Conservation (phyloP, 768 basidiomycete genomes). For the Tylopilus subfusipes region DNA sequence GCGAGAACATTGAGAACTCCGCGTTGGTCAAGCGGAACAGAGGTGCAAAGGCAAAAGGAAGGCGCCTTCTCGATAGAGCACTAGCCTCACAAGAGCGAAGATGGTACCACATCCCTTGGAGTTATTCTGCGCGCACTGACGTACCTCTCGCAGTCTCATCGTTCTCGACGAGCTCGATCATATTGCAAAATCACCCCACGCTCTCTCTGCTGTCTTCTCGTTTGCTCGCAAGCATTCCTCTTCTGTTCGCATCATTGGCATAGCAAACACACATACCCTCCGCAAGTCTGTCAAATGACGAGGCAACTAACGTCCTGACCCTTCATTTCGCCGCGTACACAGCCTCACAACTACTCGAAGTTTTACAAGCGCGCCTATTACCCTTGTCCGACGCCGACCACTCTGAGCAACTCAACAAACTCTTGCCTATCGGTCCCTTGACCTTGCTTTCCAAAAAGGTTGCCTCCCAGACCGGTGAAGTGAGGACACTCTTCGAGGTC, state of each 20-base stretch:
- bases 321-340: constrained; percentile 82
- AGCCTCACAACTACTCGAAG: constrained; percentile 62
- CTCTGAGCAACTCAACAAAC: constrained; percentile 39
- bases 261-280: constrained; percentile 89
- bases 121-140: constrained; percentile 19
- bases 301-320: constrained; percentile 48
- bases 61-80: constrained; percentile 45
- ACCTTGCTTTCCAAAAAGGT: constrained; percentile 76
- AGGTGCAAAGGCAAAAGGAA: constrained; percentile 43
- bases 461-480: constrained; percentile 79
- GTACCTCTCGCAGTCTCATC: constrained; percentile 48
- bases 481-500: constrained; percentile 76
- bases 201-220: constrained; percentile 62
- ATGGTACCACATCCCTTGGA: constrained; percentile 40
- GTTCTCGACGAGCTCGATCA: constrained; percentile 89
- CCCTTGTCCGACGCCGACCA: constrained; percentile 41
- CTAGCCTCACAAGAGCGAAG: constrained; percentile 44
- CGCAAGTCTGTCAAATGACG: constrained; percentile 34
- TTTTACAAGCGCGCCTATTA: constrained; percentile 62
- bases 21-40: constrained; percentile 35
- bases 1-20: constrained; percentile 47
- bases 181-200: constrained; percentile 57
- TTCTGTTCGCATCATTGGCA: constrained; percentile 69
- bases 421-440: constrained; percentile 63
- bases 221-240: constrained; percentile 54